phyloP scores from a whole-genome alignment of 2,329 filamentous ascomycete species.

The Aschersonia sp. region DNA sequence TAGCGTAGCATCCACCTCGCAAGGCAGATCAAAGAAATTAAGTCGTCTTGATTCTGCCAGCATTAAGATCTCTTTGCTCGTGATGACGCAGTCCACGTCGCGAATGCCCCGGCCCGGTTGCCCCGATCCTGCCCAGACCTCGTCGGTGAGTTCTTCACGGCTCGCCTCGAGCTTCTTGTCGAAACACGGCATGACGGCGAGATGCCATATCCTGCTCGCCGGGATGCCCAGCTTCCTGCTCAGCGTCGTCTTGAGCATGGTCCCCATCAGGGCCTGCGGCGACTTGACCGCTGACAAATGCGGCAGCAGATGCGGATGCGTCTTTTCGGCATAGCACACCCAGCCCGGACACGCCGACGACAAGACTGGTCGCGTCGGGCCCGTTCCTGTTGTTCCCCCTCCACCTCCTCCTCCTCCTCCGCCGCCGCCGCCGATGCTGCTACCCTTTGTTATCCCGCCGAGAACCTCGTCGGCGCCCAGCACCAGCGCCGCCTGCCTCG shows the following conservation, averaged over 20 bases:
- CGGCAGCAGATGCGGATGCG: constrained; percentile 81
- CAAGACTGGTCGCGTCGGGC: constrained; percentile 45
- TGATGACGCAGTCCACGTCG: constrained; percentile 97
- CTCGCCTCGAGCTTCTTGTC: constrained; percentile 98
- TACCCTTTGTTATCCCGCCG: constrained; percentile 5
- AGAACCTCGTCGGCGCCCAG: constrained; percentile 61
- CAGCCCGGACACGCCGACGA: constrained; percentile 91
- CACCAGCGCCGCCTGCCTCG: constrained; percentile 72
- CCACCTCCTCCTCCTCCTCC: neutral
- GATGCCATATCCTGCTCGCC: constrained; percentile 77
- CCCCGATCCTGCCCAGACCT: constrained; percentile 48
- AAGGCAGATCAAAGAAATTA: constrained; percentile 51
- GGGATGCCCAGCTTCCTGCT: constrained; percentile 57
- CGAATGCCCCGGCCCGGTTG: constrained; percentile 44
- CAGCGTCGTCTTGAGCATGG: constrained; percentile 74
- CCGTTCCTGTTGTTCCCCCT: neutral
- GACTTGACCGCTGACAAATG: constrained; percentile 88
- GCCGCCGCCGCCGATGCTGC: neutral
- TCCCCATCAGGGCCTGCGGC: constrained; percentile 83
- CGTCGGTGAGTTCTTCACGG: constrained; percentile 77
- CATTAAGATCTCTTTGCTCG: constrained; percentile 84
- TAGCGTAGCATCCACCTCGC: constrained; percentile 26
- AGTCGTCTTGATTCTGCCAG: constrained; percentile 69
- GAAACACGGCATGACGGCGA: constrained; percentile 96
- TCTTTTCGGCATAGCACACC: constrained; percentile 99